Percentiles rank a stretch among this genome's conserved stretches.
These are phyloP conservation scores for Cyclocybe cylindracea DNA, from an alignment of 768 basidiomycete species.

Conservation along the genomic window DNA sequence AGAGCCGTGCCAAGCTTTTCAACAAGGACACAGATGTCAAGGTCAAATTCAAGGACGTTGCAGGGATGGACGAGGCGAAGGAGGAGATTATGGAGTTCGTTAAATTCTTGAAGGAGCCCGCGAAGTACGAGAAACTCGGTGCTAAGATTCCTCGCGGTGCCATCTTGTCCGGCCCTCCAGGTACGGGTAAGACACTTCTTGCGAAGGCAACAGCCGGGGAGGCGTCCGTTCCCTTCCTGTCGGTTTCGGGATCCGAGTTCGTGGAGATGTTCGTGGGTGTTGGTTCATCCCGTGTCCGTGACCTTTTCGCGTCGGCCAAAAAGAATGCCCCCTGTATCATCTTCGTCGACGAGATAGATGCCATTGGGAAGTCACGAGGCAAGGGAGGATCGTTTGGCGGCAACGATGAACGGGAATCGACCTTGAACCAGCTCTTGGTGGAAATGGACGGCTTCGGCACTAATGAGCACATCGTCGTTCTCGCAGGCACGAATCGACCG, in stretches of 20 bases:
- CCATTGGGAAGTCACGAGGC: conserved; percentile 93
- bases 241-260: conserved; percentile 98
- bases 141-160: conserved; percentile 98
- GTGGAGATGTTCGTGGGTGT: conserved; percentile 99
- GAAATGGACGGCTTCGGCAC: conserved; percentile 99
- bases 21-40: conserved; percentile 96
- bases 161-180: conserved; percentile 93
- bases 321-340: conserved; percentile 99
- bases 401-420: conserved; percentile 97
- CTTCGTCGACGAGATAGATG: conserved; percentile 99
- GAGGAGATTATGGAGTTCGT: conserved; percentile 99
- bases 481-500: conserved; percentile 95
- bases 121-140: conserved; percentile 92
- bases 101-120: conserved; percentile 95
- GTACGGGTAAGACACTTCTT: conserved; percentile 96
- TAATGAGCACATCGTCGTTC: conserved; percentile 94
- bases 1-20: conserved; percentile 92
- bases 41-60: conserved; percentile 94
- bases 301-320: conserved; percentile 96
- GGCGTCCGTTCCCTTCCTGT: conserved; percentile 96
- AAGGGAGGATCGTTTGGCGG: conserved; percentile 76
- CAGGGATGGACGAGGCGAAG: conserved; percentile 99
- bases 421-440: conserved; percentile 94
- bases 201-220: conserved; percentile 99
- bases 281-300: conserved; percentile 94